Percentiles rank a stretch among this genome's conserved stretches.
phyloP scores from a whole-genome alignment of 202 grass and related monocot genomes.

The Schoenoplectus triqueter region DNA sequence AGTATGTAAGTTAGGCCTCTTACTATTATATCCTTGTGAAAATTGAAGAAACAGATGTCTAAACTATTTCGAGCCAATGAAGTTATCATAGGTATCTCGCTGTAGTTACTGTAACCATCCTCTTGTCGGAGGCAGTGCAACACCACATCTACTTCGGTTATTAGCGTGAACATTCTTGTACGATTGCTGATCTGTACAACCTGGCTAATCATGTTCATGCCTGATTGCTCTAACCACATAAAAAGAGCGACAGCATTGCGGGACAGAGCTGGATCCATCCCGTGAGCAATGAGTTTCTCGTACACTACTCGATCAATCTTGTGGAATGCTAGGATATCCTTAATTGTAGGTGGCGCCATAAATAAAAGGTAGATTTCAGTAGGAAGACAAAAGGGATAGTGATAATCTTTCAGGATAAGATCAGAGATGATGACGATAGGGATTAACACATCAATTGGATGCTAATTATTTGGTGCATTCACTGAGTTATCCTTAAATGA shows the following conservation, averaged over 20 bases:
- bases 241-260: constrained; percentile 36
- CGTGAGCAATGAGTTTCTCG: constrained; percentile 27
- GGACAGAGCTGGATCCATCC: neutral
- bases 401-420: neutral
- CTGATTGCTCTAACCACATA: constrained; percentile 45
- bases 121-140: constrained; percentile 34
- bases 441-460: neutral
- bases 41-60: constrained; percentile 39
- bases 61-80: constrained; percentile 5
- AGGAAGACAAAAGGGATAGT: neutral
- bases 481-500: neutral
- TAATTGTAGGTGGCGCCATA: constrained; percentile 43
- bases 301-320: constrained; percentile 34
- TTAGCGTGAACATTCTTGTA: neutral
- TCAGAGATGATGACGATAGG: too few relatives aligned
- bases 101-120: neutral
- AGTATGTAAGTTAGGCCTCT: constrained; percentile 46
- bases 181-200: neutral
- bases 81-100: constrained; percentile 42
- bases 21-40: constrained; percentile 43
- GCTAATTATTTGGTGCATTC: neutral
- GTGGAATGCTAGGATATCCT: constrained; percentile 46
- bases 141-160: constrained; percentile 29
- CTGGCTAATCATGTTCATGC: constrained; percentile 27
- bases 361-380: neutral